A percentile compares a stretch with the other conserved stretches of the same genome.
phyloP scores from a whole-genome alignment of 768 basidiomycete species.

The Amanita pseudoporphyria region DNA sequence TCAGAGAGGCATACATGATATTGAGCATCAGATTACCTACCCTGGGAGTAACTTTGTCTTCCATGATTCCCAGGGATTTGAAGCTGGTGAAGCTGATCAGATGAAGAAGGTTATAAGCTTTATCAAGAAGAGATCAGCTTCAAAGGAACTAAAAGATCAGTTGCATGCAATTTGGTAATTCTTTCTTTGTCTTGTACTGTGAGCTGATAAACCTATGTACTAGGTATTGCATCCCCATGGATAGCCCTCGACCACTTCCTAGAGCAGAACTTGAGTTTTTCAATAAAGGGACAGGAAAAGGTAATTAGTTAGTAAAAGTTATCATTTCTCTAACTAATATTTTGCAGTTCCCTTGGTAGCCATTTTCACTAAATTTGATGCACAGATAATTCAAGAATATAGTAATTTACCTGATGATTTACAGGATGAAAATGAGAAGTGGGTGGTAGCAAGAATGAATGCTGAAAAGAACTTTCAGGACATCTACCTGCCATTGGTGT shows the following conservation, averaged over 20 bases:
- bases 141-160: constrained; percentile 13
- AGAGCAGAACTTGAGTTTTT: constrained; percentile 22
- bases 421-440: constrained; percentile 7
- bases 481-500: neutral
- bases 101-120: constrained; percentile 21
- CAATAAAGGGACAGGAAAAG: constrained; percentile 16
- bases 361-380: constrained; percentile 30
- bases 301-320: constrained; percentile 9
- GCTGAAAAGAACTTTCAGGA: constrained; percentile 11
- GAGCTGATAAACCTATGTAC: constrained; percentile 8
- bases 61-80: constrained; percentile 33
- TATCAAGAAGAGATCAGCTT: constrained; percentile 16
- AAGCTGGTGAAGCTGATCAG: constrained; percentile 22
- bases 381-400: constrained; percentile 15
- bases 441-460: constrained; percentile 7
- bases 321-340: neutral
- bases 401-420: neutral
- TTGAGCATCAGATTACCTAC: constrained; percentile 21
- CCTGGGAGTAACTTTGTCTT: constrained; percentile 26
- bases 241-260: constrained; percentile 17
- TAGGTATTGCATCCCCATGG: constrained; percentile 30
- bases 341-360: constrained; percentile 27
- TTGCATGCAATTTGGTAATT: constrained; percentile 31
- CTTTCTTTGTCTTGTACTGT: neutral
- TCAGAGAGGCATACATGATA: constrained; percentile 26